Evolutionary conservation across 2,329 filamentous ascomycete species (phyloP), one percentile per base, ranked within the genome.

Genomic region (Diplodia corticola): DNA sequence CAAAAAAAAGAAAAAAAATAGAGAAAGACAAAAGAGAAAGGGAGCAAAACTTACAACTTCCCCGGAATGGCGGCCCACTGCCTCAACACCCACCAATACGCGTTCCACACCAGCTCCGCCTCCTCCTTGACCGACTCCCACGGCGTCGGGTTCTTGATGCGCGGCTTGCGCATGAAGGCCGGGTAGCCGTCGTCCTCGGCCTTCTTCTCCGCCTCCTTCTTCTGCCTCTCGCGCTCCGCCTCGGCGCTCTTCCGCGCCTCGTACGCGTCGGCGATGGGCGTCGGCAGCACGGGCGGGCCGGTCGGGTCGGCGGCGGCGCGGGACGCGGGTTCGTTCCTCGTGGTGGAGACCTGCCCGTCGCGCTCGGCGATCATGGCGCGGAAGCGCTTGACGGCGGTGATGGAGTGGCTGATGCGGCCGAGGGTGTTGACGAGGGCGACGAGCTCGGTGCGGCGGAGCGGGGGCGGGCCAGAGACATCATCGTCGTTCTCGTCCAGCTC

Each of bases 351-450:
- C n/a, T n/a, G n/a, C n/a, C 72, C 75, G 22, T 77, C 77, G 50
- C 76, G 73, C 67, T 76, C 75, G 20, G 83, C 80, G 61, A 83
- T 72, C 80, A 85, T 82, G 30, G 79, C 77, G 48, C 85, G 82
- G 81, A 99, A 98, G 64, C 88, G 83, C 65, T 88, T 86, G 50
- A 97, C 85, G 0, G 92, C 89, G 37, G 85, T 83, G 68, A 99
- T 80, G 63, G 92, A 95, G 76, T 91, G 89, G 69, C 91, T 92
- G 69, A 98, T 88, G 40, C 94, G 88, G 33, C 91, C 92, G 67
- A 97, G 89, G 0, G 95, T 98, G 79, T 99, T 99, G 80, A 98
- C 90, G 22, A 99, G 84, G 2, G 95, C 92, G 22, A 99, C 95
- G 12, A 99, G 84, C 79, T 99, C 95, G 0, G 94, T 98, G 69